phyloP scores from a whole-genome alignment of 495 filamentous ascomycete genomes.

The Trichoderma asperelloides region DNA sequence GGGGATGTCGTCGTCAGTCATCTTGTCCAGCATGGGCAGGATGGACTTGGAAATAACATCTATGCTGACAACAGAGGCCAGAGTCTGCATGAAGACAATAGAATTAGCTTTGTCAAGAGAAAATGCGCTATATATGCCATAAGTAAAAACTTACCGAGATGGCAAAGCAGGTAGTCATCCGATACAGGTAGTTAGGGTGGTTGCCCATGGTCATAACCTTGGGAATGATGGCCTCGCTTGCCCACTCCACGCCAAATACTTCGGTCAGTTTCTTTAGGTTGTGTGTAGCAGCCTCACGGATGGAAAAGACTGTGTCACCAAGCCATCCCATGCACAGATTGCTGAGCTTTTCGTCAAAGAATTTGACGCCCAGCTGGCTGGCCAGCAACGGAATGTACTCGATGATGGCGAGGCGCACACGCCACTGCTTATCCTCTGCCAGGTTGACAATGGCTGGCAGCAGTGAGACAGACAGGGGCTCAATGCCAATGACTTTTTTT shows the following conservation, averaged over 20 bases:
- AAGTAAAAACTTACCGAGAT: conserved; percentile 64
- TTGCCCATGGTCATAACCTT: conserved; percentile 97
- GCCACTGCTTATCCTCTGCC: conserved; percentile 99
- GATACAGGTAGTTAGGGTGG: conserved; percentile 96
- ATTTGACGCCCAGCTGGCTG: conserved; percentile 89
- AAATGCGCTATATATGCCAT: not conserved
- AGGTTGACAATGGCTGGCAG: conserved; percentile 97
- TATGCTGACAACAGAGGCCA: conserved; percentile 83
- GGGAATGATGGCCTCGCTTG: conserved; percentile 92
- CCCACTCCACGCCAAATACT: conserved; percentile 97
- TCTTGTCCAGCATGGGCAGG: conserved; percentile 88
- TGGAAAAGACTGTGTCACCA: conserved; percentile 98
- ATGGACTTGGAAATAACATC: conserved; percentile 88
- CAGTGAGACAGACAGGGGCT: conserved; percentile 89
- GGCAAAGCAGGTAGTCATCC: conserved; percentile 98
- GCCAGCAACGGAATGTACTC: conserved; percentile 97
- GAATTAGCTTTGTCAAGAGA: not conserved
- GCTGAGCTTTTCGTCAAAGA: conserved; percentile 96
- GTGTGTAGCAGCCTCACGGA: conserved; percentile 91
- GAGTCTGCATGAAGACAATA: conserved; percentile 56
- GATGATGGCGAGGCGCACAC: conserved; percentile 94
- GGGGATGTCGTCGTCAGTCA: conserved; percentile 87
- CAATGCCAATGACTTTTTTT: conserved; percentile 84
- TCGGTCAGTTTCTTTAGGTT: conserved; percentile 97
- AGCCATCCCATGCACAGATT: conserved; percentile 97